A percentile compares a stretch with the other conserved stretches of the same genome.
Evolutionary conservation across 495 filamentous ascomycete species (phyloP).

Genomic region (Neurospora sp.): DNA sequence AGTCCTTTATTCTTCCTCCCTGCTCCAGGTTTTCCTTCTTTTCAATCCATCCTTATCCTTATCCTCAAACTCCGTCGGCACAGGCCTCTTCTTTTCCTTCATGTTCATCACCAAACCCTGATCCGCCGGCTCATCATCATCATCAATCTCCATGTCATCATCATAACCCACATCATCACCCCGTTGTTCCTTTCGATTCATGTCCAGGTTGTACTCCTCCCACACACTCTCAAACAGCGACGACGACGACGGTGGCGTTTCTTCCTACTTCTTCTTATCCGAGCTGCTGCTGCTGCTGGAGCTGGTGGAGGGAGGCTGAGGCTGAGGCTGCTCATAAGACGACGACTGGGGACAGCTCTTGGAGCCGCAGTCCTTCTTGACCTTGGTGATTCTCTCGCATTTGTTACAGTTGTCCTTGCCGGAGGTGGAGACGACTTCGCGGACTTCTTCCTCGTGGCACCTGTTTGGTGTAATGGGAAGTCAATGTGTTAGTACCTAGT

Average conservation of each 20-base stretch:
- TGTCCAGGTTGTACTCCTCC: background rate
- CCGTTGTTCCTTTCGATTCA: no score
- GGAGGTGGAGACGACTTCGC: background rate
- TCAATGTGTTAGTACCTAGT: background rate
- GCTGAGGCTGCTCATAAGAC: background rate
- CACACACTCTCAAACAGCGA: background rate
- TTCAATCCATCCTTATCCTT: no score
- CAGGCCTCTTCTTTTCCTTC: no score
- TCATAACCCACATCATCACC: background rate
- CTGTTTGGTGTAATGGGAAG: background rate
- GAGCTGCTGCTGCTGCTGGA: background rate
- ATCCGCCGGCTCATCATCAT: no score
- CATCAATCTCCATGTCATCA: background rate
- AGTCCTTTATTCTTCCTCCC: no score
- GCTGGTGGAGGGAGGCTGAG: background rate
- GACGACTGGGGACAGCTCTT: background rate
- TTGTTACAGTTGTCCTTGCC: background rate
- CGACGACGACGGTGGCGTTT: no score
- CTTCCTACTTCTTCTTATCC: background rate
- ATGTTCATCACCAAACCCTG: no score
- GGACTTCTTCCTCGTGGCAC: background rate
- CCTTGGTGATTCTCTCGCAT: background rate
- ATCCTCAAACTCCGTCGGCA: no score
- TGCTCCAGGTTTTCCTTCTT: no score
- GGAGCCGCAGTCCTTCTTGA: background rate